A percentile compares a stretch with the other conserved stretches of the same genome.
Conservation (phyloP, 2,329 filamentous ascomycete species). For the Colletotrichum spaethianum region DNA sequence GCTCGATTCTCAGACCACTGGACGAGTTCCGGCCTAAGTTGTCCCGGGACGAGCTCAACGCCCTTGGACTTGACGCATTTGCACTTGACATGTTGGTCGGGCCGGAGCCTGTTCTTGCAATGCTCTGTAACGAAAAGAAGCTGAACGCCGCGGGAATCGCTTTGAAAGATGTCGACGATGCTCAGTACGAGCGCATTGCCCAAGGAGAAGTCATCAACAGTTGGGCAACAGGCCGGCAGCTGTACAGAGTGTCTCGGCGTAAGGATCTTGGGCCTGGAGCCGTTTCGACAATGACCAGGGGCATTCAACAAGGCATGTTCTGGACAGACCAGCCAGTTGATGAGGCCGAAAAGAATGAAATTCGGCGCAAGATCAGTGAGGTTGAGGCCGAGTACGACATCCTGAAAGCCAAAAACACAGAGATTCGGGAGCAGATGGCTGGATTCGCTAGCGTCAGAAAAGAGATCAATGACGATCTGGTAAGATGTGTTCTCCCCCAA, state of each 20-base stretch:
- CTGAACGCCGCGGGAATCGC: conserved; percentile 79
- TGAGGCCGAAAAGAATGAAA: conserved; percentile 71
- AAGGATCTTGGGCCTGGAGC: conserved; percentile 85
- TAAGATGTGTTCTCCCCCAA: conserved; percentile 43
- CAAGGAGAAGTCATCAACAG: conserved; percentile 69
- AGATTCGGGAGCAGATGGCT: conserved; percentile 59
- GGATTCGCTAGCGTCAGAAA: conserved; percentile 43
- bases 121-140: conserved; percentile 83
- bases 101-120: conserved; percentile 86
- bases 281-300: conserved; percentile 76
- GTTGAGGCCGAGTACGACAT: conserved; percentile 57
- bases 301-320: conserved; percentile 71
- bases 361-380: conserved; percentile 68
- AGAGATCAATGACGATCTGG: conserved; percentile 45
- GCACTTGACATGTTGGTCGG: conserved; percentile 85
- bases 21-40: conserved; percentile 69
- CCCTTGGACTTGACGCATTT: conserved; percentile 82
- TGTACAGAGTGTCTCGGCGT: conserved; percentile 77
- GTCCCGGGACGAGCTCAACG: conserved; percentile 66
- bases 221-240: conserved; percentile 79
- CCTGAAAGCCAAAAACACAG: conserved; percentile 58
- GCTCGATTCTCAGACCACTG: conserved; percentile 70
- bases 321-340: conserved; percentile 88
- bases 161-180: conserved; percentile 73
- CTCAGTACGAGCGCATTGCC: conserved; percentile 77